Evolutionary conservation across 106 monocot genomes (phyloP).

Genomic region (Dendrobium catenatum): DNA sequence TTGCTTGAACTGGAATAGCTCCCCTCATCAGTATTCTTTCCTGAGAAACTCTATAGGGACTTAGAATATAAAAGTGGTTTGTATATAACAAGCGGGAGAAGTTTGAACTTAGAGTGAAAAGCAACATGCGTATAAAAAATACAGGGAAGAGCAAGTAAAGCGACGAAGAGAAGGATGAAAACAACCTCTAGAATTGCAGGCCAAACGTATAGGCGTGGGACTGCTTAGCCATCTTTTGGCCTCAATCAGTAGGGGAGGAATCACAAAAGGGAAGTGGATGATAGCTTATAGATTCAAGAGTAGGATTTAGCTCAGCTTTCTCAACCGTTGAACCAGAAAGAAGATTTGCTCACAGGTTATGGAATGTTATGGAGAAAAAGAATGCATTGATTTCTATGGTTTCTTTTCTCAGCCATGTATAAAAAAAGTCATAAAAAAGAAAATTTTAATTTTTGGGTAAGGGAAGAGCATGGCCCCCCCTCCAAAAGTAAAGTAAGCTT

Average conservation of each 20-base stretch:
- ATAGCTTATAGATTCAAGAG: neutral
- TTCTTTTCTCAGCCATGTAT: neutral
- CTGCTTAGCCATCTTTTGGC: neutral
- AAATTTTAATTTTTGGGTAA: conserved; percentile 8
- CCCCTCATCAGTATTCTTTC: conserved; percentile 1
- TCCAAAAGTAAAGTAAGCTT: neutral
- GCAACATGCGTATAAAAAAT: neutral
- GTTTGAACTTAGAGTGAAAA: neutral
- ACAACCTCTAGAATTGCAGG: neutral
- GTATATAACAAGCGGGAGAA: neutral
- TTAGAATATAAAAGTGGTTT: neutral
- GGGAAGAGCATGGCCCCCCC: neutral
- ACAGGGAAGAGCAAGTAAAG: no score
- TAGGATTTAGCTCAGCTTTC: conserved; percentile 11
- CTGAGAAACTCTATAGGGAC: neutral
- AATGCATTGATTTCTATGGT: conserved; percentile 1
- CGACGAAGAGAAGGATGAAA: neutral
- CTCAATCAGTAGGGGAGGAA: neutral
- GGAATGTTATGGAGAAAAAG: conserved; percentile 8
- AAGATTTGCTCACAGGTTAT: neutral
- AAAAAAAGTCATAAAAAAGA: conserved; percentile 2
- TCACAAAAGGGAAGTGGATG: neutral
- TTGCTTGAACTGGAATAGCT: neutral
- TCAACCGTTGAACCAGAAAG: conserved; percentile 5
- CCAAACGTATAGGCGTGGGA: neutral